Evolutionary conservation across 306 rosid genomes (phyloP).

Genomic region (Lotus japonicus): DNA sequence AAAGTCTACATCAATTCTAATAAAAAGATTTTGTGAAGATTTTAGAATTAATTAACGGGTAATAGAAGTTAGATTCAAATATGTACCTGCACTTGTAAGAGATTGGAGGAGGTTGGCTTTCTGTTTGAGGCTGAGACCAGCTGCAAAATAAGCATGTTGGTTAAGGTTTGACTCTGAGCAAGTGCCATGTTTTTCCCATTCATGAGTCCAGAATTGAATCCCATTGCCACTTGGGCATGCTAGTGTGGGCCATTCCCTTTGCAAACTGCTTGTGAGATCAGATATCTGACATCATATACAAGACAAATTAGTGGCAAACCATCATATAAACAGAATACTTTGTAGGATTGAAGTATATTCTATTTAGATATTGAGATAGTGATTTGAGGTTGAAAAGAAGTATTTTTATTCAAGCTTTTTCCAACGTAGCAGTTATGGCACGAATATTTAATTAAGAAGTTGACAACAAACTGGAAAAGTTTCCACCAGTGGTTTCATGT

Average conservation of each 20-base stretch:
- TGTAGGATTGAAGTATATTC: not conserved
- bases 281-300: constrained; percentile 18
- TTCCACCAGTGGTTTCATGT: not conserved
- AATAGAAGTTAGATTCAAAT: not conserved
- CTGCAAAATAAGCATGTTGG: constrained; percentile 58
- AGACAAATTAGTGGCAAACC: not conserved
- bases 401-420: not conserved
- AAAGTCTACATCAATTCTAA: too few species aligned
- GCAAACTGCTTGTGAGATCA: constrained; percentile 23
- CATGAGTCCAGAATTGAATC: constrained; percentile 52
- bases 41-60: too few species aligned
- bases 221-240: constrained; percentile 72
- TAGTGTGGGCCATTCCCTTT: constrained; percentile 58
- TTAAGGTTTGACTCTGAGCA: constrained; percentile 60
- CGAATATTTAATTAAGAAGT: not conserved
- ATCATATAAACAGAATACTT: not conserved
- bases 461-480: not conserved
- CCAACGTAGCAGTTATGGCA: not conserved
- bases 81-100: constrained; percentile 44
- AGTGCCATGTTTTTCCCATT: constrained; percentile 82
- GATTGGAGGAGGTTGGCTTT: constrained; percentile 45
- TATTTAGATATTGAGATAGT: not conserved
- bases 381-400: not conserved
- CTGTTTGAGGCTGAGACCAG: constrained; percentile 44
- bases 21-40: too few species aligned